These are phyloP conservation scores for Colletotrichum musae DNA, from an alignment of 2,329 filamentous ascomycete genomes.

Conservation along the genomic window DNA sequence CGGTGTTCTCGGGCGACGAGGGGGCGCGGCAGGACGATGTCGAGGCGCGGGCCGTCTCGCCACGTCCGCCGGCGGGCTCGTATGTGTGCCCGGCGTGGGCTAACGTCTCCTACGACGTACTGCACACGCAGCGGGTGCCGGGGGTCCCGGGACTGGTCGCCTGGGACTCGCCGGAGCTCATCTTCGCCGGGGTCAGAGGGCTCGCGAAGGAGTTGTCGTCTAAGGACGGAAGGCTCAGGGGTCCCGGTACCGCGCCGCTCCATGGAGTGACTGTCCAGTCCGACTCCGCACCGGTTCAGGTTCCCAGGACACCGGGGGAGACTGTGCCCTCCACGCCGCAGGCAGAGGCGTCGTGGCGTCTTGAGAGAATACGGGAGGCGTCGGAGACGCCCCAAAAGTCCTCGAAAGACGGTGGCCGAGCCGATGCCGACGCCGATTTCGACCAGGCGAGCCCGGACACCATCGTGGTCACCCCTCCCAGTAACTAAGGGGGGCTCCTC, in stretches of 20 bases:
- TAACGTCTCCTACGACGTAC: slow-evolving; percentile 57
- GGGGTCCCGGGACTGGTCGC: slow-evolving; percentile 61
- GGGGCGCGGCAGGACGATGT: slow-evolving; percentile 26
- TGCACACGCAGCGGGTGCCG: slow-evolving; percentile 55
- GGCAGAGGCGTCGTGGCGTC: slow-evolving; percentile 25
- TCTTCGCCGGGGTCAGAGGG: slow-evolving; percentile 57
- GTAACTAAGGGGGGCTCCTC: not conserved
- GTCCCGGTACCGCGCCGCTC: slow-evolving; percentile 48
- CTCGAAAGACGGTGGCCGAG: not conserved
- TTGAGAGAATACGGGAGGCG: slow-evolving; percentile 35
- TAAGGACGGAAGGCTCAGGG: slow-evolving; percentile 55
- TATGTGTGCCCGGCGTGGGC: slow-evolving; percentile 68
- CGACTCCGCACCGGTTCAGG: slow-evolving; percentile 2
- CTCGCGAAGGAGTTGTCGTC: slow-evolving; percentile 57
- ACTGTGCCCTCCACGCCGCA: slow-evolving; percentile 17
- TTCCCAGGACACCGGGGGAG: not conserved
- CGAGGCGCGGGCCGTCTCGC: slow-evolving; percentile 42
- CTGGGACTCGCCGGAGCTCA: slow-evolving; percentile 64
- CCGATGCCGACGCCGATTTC: slow-evolving; percentile 25
- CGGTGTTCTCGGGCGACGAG: slow-evolving; percentile 60
- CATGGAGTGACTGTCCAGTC: slow-evolving; percentile 47
- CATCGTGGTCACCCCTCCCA: slow-evolving; percentile 36
- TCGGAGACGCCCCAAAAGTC: slow-evolving; percentile 35
- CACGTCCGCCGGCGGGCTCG: slow-evolving; percentile 44
- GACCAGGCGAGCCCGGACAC: slow-evolving; percentile 40